Evolutionary conservation across 192 early-diverging fungal genomes (phyloP).

Genomic region (Coemansia sp.): DNA sequence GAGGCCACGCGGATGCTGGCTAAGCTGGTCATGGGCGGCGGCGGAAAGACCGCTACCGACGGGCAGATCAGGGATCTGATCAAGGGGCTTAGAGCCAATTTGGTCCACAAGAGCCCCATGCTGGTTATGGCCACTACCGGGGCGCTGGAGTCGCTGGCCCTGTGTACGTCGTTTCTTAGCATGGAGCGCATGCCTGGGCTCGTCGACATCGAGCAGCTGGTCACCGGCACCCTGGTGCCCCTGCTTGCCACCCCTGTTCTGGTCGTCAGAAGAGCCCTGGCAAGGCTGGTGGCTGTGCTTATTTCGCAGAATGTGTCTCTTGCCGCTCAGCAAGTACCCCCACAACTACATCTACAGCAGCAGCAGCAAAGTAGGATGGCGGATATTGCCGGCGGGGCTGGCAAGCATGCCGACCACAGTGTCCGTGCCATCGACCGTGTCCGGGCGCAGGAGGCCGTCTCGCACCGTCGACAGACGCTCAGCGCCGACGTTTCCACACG

Average conservation of each 20-base stretch:
- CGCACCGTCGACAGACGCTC: neutral
- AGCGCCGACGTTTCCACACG: neutral
- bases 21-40: slow-evolving; percentile 65
- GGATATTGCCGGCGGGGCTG: neutral
- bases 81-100: slow-evolving; percentile 60
- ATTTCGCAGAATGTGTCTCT: slow-evolving; percentile 19
- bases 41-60: slow-evolving; percentile 68
- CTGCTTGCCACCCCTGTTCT: slow-evolving; percentile 26
- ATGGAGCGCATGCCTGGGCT: neutral
- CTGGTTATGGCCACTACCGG: slow-evolving; percentile 28
- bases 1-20: slow-evolving; percentile 67
- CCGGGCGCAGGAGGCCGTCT: neutral
- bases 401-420: neutral
- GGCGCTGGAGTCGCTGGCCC: slow-evolving; percentile 26
- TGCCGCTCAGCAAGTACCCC: neutral
- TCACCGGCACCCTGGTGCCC: slow-evolving; percentile 10
- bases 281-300: slow-evolving; percentile 28
- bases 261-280: slow-evolving; percentile 33
- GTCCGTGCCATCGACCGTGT: neutral
- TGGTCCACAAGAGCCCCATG: slow-evolving; percentile 67
- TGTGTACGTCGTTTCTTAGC: slow-evolving; percentile 18
- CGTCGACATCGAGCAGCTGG: slow-evolving; percentile 25
- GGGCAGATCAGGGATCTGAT: slow-evolving; percentile 67
- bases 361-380: neutral
- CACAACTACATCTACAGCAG: neutral